These are phyloP conservation scores for Chlorella ohadii DNA, from an alignment of 139 green algal species.

Conservation along the genomic window DNA sequence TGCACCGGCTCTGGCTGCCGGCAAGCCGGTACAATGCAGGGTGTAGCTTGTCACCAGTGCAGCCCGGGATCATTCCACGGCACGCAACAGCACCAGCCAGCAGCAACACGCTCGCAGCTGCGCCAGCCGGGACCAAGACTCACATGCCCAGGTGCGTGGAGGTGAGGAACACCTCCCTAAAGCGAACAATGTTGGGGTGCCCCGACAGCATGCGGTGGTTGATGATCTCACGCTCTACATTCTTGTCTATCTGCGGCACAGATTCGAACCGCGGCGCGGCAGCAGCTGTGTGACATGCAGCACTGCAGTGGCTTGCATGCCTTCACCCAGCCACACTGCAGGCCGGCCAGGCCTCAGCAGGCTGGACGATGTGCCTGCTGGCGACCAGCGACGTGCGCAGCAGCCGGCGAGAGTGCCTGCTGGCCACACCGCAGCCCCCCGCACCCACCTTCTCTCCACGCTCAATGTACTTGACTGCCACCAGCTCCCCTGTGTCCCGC, in stretches of 20 bases:
- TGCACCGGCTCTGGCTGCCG: slow-evolving; percentile 45
- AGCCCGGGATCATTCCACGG: neutral
- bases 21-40: neutral
- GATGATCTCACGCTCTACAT: slow-evolving; percentile 98
- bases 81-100: neutral
- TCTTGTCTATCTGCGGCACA: slow-evolving; percentile 92
- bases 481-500: slow-evolving; percentile 67
- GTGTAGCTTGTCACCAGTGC: neutral
- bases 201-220: slow-evolving; percentile 91
- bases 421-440: slow-evolving; percentile 61
- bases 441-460: slow-evolving; percentile 70
- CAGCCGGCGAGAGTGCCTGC: too few relatives aligned
- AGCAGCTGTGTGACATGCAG: too few relatives aligned
- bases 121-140: neutral
- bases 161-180: slow-evolving; percentile 80
- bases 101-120: neutral
- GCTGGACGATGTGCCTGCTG: too few relatives aligned
- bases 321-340: too few relatives aligned
- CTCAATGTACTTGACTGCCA: slow-evolving; percentile 90
- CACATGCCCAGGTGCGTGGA: too few relatives aligned
- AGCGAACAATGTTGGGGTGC: slow-evolving; percentile 98
- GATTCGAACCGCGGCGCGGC: neutral
- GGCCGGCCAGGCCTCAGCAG: too few relatives aligned
- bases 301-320: too few relatives aligned
- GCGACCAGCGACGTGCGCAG: too few relatives aligned